Evolutionary conservation across 768 basidiomycete species (phyloP).

Genomic region (Grammothele lineata): DNA sequence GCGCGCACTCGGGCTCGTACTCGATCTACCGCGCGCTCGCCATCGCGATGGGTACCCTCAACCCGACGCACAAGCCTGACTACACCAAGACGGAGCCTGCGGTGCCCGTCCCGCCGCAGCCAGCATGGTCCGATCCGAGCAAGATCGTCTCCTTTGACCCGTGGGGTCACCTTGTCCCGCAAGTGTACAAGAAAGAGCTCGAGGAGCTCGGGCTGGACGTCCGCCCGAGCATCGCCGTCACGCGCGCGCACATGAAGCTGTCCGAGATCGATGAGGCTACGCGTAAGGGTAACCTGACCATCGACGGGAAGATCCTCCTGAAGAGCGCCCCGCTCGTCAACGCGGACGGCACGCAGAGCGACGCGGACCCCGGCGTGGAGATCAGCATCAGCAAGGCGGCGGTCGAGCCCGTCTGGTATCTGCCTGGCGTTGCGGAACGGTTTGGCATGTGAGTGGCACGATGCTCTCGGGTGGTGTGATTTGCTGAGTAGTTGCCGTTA

Average conservation of each 20-base stretch:
- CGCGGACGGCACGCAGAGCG: conserved; percentile 54
- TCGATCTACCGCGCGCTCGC: conserved; percentile 92
- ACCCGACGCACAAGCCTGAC: conserved; percentile 77
- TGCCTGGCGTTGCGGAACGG: conserved; percentile 91
- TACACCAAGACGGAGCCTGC: conserved; percentile 84
- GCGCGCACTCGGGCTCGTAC: conserved; percentile 91
- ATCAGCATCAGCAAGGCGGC: conserved; percentile 89
- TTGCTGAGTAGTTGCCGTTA: no score
- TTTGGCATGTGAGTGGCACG: conserved; percentile 86
- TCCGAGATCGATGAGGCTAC: conserved; percentile 85
- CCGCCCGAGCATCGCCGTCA: conserved; percentile 89
- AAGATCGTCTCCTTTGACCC: conserved; percentile 95
- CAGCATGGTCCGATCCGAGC: conserved; percentile 66
- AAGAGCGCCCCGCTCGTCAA: conserved; percentile 60
- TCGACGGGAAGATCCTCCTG: conserved; percentile 84
- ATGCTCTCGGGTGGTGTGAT: no score
- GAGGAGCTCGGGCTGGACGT: conserved; percentile 74
- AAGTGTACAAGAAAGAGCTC: conserved; percentile 58
- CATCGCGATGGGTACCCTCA: conserved; percentile 84
- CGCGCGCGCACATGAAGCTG: conserved; percentile 91
- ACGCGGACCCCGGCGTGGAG: conserved; percentile 75
- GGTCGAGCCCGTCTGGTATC: conserved; percentile 94
- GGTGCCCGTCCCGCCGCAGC: conserved; percentile 69
- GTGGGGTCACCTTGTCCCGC: conserved; percentile 84
- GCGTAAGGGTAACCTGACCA: conserved; percentile 59